Percentiles rank a stretch among this genome's conserved stretches.
Evolutionary conservation across 2,329 filamentous ascomycete species (phyloP).

Genomic region (Talaromyces pinophilus): DNA sequence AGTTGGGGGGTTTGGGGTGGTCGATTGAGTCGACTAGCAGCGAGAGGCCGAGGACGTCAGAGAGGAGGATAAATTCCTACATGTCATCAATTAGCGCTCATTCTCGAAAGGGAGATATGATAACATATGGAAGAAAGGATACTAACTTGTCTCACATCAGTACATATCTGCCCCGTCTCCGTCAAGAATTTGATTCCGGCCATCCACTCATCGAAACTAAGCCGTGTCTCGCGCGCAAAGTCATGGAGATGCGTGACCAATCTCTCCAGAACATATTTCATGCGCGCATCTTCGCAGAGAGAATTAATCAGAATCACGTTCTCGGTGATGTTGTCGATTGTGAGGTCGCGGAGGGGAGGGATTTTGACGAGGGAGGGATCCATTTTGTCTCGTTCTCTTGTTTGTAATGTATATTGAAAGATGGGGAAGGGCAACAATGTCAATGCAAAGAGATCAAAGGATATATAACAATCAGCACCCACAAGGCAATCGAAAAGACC

Average conservation of each 20-base stretch:
- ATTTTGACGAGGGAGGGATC: conserved; percentile 46
- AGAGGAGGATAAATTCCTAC: conserved; percentile 22
- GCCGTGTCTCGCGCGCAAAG: conserved; percentile 75
- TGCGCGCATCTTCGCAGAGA: conserved; percentile 63
- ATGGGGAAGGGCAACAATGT: neutral
- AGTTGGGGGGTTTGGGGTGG: conserved; percentile 70
- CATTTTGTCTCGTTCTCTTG: conserved; percentile 30
- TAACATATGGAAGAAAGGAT: no score
- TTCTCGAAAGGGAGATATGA: no score
- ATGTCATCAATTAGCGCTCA: no score
- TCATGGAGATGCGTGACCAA: conserved; percentile 78
- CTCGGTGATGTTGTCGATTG: conserved; percentile 76
- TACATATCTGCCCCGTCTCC: conserved; percentile 70
- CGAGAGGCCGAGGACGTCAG: conserved; percentile 74
- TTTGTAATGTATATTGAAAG: no score
- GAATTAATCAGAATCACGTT: conserved; percentile 76
- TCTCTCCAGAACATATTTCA: conserved; percentile 71
- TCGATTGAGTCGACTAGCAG: conserved; percentile 80
- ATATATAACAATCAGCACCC: neutral
- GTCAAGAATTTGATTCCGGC: conserved; percentile 71
- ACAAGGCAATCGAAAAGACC: neutral
- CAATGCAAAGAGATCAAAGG: neutral
- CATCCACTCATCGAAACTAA: conserved; percentile 80
- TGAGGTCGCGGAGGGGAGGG: conserved; percentile 65
- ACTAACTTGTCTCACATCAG: conserved; percentile 66